These are phyloP conservation scores for Bathelium albidoporum DNA, from an alignment of 495 filamentous ascomycete genomes.

Conservation along the genomic window DNA sequence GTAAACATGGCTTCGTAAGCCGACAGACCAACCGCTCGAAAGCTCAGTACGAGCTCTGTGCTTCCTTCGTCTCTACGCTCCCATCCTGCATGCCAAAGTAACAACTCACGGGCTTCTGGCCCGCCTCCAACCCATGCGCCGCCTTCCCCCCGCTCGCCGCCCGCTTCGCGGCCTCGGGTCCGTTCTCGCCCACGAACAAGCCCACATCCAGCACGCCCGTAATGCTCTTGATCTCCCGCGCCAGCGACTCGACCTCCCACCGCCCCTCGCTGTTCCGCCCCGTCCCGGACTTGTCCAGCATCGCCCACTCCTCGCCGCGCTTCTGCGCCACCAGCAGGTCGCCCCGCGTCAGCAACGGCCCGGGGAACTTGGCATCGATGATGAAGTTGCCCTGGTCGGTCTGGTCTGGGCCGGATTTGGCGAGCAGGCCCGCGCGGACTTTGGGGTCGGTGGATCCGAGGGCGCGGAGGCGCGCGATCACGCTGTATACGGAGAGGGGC, in stretches of 20 bases:
- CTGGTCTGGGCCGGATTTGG: conserved; percentile 71
- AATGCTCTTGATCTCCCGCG: conserved; percentile 63
- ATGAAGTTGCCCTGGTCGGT: conserved; percentile 94
- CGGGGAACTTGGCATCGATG: conserved; percentile 77
- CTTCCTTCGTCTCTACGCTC: conserved; percentile 22
- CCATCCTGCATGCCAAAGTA: conserved; percentile 92
- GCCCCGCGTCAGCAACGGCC: conserved; percentile 47
- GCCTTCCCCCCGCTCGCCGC: conserved; percentile 39
- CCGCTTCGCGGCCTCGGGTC: conserved; percentile 44
- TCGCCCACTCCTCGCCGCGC: conserved; percentile 19
- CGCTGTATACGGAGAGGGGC: conserved; percentile 63
- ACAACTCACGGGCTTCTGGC: conserved; percentile 82
- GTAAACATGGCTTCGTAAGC: neutral
- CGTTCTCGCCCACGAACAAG: conserved; percentile 73
- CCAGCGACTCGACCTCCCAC: conserved; percentile 64
- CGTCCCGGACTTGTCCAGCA: conserved; percentile 27
- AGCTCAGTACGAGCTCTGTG: too few species aligned
- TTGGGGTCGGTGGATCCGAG: conserved; percentile 60
- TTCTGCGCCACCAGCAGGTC: conserved; percentile 41
- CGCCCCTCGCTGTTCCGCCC: conserved; percentile 24
- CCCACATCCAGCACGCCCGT: conserved; percentile 87
- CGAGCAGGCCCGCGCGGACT: conserved; percentile 54
- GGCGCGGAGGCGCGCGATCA: conserved; percentile 53
- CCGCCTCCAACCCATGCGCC: conserved; percentile 36
- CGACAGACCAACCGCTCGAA: too few species aligned